Conservation (phyloP, 192 early-diverging fungal species). For the Podila horticola region DNA sequence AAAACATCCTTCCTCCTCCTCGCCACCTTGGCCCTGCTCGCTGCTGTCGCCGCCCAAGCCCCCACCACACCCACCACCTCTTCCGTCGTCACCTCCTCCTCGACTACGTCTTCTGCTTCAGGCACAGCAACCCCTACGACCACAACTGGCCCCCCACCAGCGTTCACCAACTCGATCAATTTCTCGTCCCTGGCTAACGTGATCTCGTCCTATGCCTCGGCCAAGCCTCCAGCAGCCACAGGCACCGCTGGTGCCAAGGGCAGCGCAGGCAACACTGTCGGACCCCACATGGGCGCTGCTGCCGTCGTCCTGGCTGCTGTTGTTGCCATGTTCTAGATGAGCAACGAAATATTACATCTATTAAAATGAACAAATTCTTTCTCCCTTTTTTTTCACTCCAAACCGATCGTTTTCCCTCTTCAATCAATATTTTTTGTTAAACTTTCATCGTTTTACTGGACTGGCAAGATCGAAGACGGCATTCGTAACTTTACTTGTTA, state of each 20-base stretch:
- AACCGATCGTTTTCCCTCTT: neutral
- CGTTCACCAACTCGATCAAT: neutral
- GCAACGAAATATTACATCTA: neutral
- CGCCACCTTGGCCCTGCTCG: conserved; percentile 13
- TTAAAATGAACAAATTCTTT: neutral
- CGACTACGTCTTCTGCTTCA: neutral
- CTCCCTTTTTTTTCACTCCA: neutral
- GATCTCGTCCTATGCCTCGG: neutral
- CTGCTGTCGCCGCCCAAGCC: neutral
- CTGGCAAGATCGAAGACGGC: no score
- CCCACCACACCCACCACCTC: neutral
- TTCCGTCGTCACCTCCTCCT: neutral
- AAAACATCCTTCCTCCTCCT: conserved; percentile 18
- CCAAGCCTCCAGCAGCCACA: neutral
- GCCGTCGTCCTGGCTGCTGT: conserved; percentile 20
- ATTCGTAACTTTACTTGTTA: neutral
- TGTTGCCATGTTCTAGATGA: conserved; percentile 8
- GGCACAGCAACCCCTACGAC: neutral
- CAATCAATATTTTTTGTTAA: neutral
- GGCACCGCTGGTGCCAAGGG: neutral
- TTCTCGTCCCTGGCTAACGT: neutral
- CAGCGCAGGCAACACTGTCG: conserved; percentile 3
- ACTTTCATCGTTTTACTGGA: neutral
- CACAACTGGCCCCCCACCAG: neutral
- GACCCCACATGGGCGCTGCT: conserved; percentile 7